Conservation (phyloP, 192 early-diverging fungal species). For the Backusella luteola region DNA sequence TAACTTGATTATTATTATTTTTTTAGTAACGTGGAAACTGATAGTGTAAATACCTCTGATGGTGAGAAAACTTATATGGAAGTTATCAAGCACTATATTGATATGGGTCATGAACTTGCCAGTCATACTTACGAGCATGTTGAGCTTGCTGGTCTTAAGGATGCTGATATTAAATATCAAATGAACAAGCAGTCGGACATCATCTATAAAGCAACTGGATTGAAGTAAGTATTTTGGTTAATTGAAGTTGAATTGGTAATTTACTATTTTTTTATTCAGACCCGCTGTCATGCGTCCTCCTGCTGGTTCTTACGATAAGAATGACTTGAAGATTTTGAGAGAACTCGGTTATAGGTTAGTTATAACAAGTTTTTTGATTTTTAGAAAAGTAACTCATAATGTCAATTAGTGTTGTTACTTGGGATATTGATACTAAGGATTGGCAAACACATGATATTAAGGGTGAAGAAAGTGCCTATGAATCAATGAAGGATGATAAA, state of each 20-base stretch:
- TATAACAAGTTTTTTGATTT: not conserved
- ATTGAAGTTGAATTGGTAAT: too few species aligned
- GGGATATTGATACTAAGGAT: constrained; percentile 45
- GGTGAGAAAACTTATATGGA: constrained; percentile 22
- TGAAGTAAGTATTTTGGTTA: not conserved
- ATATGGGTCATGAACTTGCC: constrained; percentile 27
- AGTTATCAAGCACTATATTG: constrained; percentile 13
- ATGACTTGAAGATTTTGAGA: constrained; percentile 25
- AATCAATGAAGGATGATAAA: not conserved
- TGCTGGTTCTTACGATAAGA: constrained; percentile 37
- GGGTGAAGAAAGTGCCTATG: constrained; percentile 5
- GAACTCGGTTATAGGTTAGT: constrained; percentile 38
- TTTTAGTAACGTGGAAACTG: constrained; percentile 10
- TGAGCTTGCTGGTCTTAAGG: constrained; percentile 15
- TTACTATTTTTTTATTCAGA: not conserved
- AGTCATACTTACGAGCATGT: constrained; percentile 30
- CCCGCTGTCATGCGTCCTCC: constrained; percentile 50
- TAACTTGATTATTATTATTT: not conserved
- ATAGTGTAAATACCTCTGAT: constrained; percentile 11
- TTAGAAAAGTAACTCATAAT: not conserved
- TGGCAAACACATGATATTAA: constrained; percentile 30
- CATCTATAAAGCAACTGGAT: constrained; percentile 21
- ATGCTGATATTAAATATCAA: constrained; percentile 14
- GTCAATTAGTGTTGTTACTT: constrained; percentile 29
- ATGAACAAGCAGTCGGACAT: constrained; percentile 16